Conservation (phyloP, 768 basidiomycete species). For the Crassisporium funariophilum region DNA sequence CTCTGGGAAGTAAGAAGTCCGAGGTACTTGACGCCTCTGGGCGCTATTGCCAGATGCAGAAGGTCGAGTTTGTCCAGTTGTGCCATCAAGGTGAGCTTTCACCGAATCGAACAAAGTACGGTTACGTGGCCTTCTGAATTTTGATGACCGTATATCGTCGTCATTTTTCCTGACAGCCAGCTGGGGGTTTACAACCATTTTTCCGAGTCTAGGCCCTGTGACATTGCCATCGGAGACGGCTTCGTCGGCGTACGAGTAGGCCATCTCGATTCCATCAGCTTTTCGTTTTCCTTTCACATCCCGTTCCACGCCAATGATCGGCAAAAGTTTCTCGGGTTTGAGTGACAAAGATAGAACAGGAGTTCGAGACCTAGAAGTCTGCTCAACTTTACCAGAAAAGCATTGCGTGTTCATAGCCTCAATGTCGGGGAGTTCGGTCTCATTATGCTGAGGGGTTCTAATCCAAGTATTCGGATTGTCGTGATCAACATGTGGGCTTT, state of each 20-base stretch:
- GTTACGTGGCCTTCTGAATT: conserved; percentile 31
- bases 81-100: conserved; percentile 43
- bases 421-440: not conserved
- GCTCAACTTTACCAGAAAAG: not conserved
- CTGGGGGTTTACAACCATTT: no score
- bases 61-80: not conserved
- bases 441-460: conserved; percentile 9
- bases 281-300: conserved; percentile 17
- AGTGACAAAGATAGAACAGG: conserved; percentile 1
- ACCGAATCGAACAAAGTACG: conserved; percentile 50
- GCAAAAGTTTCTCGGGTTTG: conserved; percentile 3
- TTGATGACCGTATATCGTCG: not conserved
- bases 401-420: conserved; percentile 2
- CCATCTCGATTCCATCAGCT: conserved; percentile 2
- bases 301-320: not conserved
- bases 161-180: conserved; percentile 1
- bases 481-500: not conserved
- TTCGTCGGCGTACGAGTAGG: not conserved
- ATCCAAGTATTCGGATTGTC: not conserved
- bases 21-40: not conserved
- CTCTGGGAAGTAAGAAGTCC: no score
- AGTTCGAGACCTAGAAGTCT: not conserved
- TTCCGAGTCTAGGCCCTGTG: no score
- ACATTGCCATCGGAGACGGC: no score
- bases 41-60: not conserved